Evolutionary conservation across 495 filamentous ascomycete species (phyloP).

Genomic region (Talaromyces borbonicus): DNA sequence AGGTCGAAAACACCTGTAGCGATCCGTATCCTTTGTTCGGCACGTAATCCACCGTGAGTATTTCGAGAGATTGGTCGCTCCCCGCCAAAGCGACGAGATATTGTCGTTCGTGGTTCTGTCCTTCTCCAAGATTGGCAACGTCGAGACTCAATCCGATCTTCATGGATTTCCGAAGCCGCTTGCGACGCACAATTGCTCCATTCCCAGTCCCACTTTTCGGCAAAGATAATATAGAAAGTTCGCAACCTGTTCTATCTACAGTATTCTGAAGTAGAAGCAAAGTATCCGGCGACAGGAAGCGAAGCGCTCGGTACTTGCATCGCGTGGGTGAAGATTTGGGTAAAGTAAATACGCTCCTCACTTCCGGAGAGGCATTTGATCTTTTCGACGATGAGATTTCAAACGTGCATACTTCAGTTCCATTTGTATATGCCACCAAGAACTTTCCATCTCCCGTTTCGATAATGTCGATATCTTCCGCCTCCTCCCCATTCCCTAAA

Average conservation of each 20-base stretch:
- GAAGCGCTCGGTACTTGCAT: slow-evolving; percentile 54
- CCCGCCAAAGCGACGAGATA: slow-evolving; percentile 74
- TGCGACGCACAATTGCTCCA: slow-evolving; percentile 33
- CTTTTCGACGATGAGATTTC: slow-evolving; percentile 25
- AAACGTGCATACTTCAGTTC: slow-evolving; percentile 54
- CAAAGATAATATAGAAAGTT: slow-evolving; percentile 57
- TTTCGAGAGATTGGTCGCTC: slow-evolving; percentile 68
- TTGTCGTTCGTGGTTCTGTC: slow-evolving; percentile 51
- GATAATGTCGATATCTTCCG: slow-evolving; percentile 70
- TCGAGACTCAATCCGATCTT: slow-evolving; percentile 66
- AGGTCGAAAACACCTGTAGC: slow-evolving; percentile 50
- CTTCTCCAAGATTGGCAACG: slow-evolving; percentile 52
- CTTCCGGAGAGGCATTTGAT: slow-evolving; percentile 42
- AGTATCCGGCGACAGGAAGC: slow-evolving; percentile 56
- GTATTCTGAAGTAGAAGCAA: slow-evolving; percentile 43
- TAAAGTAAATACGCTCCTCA: slow-evolving; percentile 50
- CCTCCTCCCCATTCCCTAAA: slow-evolving; percentile 54
- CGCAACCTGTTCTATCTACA: slow-evolving; percentile 48
- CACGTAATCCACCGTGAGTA: slow-evolving; percentile 60
- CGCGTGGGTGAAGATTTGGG: slow-evolving; percentile 35
- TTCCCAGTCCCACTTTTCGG: slow-evolving; percentile 14
- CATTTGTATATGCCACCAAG: slow-evolving; percentile 70
- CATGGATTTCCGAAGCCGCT: slow-evolving; percentile 44
- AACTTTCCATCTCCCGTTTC: slow-evolving; percentile 49
- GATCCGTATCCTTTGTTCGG: slow-evolving; percentile 42